Evolutionary conservation across 1,284 basidiomycete genomes (phyloP), one percentile per base, ranked within the genome.

Genomic region (Grifola frondosa): DNA sequence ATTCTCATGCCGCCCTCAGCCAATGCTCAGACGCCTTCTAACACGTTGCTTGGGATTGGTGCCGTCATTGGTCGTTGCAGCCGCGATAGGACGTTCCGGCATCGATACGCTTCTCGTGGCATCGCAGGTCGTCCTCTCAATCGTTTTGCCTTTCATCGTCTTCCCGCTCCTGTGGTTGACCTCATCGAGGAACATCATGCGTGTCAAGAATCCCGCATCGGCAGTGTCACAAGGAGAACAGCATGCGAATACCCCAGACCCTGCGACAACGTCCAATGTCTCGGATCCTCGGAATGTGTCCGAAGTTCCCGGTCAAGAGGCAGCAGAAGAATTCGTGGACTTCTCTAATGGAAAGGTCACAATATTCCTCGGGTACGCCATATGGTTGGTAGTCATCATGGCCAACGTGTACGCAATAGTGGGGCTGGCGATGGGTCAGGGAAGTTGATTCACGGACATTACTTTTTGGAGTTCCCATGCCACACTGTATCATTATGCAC

Each of bases 111-210:
- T 98, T 41, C 80, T 99, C 12, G 87, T 97, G 35, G 84, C 80
- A 1, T 92, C 84, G 10, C 96, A 98, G 67, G 94, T 96, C 39
- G 78, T 87, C 8, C 76, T 99, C 17, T 88, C 86, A 30, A 80
- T 98, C 57, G 82, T 93, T 4, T 78, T 98, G 13, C 96, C 95
- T 0, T 96, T 94, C 62, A 79, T 94, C 61, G 78, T 84, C 15
- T 75, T 91, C 54, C 91, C 91, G 1, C 75, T 94, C 37, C 69
- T 95, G 25, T 90, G 74, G 56, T 74, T 91, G 52, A 91, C 89
- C 9, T 81, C 83, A 2, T 81, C 74, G 5, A 78, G 78, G 48
- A 63, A 71, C 10, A 71, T 91, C 48, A 93, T 93, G 90, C 72
- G 71, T 5, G 80, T 84, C 13, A 61, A 61, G 36, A 64, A 66